Percentiles rank a stretch among this genome's conserved stretches.
These are phyloP conservation scores for Colletotrichum horii DNA, from an alignment of 2,329 filamentous ascomycete species.

Conservation along the genomic window DNA sequence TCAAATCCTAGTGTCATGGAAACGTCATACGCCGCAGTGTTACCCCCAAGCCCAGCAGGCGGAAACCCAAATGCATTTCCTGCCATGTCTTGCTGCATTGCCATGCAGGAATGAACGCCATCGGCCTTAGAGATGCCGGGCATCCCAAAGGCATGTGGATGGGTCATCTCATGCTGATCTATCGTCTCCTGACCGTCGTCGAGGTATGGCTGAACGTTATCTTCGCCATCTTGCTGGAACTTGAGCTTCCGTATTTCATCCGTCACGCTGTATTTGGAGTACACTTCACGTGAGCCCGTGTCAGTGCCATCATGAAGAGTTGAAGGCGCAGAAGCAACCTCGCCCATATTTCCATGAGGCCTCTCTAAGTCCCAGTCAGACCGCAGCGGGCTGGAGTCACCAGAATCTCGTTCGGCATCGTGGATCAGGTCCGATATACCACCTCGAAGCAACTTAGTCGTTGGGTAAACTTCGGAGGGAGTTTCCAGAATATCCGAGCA, in stretches of 20 bases:
- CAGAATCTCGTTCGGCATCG: not conserved
- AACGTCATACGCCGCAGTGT: not conserved
- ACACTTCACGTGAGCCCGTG: not conserved
- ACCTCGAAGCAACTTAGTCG: not conserved
- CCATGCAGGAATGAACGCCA: not conserved
- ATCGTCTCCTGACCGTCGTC: not conserved
- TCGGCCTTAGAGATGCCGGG: not conserved
- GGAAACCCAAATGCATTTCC: not conserved
- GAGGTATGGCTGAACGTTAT: not conserved
- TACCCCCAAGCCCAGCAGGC: not conserved
- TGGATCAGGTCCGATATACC: constrained; percentile 13
- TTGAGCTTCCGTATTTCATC: constrained; percentile 17
- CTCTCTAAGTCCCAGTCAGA: constrained; percentile 8
- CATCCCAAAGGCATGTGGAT: not conserved
- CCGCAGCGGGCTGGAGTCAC: not conserved
- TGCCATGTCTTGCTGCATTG: not conserved
- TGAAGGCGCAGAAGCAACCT: not conserved
- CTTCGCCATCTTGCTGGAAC: constrained; percentile 6
- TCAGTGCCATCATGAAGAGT: not conserved
- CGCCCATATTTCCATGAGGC: not conserved
- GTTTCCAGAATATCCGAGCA: constrained; percentile 2
- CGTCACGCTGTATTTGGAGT: constrained; percentile 18
- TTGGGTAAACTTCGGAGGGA: constrained; percentile 10
- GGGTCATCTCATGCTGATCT: not conserved
- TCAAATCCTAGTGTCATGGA: constrained; percentile 13